Percentiles rank a stretch among this genome's conserved stretches.
These are phyloP conservation scores for Pythium rhizo-oryzae DNA, from an alignment of 352 stramenopile species.

Conservation along the genomic window DNA sequence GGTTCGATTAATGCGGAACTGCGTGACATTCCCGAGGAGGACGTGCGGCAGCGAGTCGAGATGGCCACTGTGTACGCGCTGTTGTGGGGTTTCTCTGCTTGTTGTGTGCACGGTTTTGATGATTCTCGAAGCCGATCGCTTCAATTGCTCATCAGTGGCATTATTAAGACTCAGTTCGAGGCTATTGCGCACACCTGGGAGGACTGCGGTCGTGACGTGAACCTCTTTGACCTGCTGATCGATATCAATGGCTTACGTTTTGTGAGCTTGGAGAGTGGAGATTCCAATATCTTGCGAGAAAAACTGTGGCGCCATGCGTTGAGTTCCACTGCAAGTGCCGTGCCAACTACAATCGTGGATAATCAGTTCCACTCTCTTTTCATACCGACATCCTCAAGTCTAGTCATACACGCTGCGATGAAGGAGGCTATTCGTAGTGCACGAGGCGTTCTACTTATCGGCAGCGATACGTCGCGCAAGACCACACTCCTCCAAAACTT, in stretches of 20 bases:
- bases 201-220: conserved; percentile 29
- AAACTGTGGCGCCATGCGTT: conserved; percentile 25
- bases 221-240: conserved; percentile 34
- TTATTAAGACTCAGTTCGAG: conserved; percentile 33
- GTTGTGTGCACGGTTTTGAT: conserved; percentile 4
- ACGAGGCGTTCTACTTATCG: conserved; percentile 31
- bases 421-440: conserved; percentile 32
- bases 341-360: not conserved
- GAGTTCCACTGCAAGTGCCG: not conserved
- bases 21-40: conserved; percentile 17
- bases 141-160: conserved; percentile 30
- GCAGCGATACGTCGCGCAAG: conserved; percentile 26
- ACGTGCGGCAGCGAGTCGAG: conserved; percentile 41
- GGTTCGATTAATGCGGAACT: not conserved
- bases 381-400: conserved; percentile 33
- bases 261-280: conserved; percentile 27
- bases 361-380: conserved; percentile 31
- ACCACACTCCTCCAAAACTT: conserved; percentile 35
- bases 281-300: conserved; percentile 24
- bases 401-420: conserved; percentile 35
- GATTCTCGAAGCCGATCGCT: conserved; percentile 14
- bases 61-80: conserved; percentile 56
- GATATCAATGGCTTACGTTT: conserved; percentile 31
- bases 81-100: conserved; percentile 45
- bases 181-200: conserved; percentile 30